Evolutionary conservation across 1,284 basidiomycete genomes (phyloP).

Genomic region (Tranzscheliella williamsii): DNA sequence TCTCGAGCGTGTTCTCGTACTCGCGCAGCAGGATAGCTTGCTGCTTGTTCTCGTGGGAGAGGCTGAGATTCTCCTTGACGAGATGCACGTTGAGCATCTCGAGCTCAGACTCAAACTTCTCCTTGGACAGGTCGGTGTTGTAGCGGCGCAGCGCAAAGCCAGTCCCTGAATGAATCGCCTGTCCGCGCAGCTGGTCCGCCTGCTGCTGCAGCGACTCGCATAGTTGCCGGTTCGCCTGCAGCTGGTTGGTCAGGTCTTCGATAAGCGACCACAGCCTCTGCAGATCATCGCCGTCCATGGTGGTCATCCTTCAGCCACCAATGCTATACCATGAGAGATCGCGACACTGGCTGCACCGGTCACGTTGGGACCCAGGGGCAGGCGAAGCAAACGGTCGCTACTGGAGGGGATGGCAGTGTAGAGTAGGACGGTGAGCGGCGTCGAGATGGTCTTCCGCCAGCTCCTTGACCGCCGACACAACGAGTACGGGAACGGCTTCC

Average conservation of each 20-base stretch:
- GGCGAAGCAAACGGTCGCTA: no score
- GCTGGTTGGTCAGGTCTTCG: constrained; percentile 66
- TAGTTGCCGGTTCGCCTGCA: constrained; percentile 80
- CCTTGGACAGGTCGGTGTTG: constrained; percentile 93
- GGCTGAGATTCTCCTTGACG: constrained; percentile 87
- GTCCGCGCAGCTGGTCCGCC: constrained; percentile 69
- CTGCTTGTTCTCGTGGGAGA: constrained; percentile 93
- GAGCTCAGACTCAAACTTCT: constrained; percentile 87
- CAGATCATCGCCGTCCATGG: constrained; percentile 51
- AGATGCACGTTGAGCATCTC: constrained; percentile 87
- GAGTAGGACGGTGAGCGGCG: no score
- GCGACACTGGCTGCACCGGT: no score
- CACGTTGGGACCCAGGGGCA: no score
- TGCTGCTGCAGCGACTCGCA: constrained; percentile 74
- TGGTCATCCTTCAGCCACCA: constrained; percentile 25
- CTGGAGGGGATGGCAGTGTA: no score
- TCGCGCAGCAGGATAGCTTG: constrained; percentile 84
- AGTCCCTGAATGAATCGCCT: constrained; percentile 76
- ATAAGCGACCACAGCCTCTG: constrained; percentile 57
- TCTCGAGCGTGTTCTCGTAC: constrained; percentile 91
- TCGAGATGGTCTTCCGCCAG: no score
- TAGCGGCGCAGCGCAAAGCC: constrained; percentile 83
- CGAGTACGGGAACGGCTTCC: no score
- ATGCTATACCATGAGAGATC: no score
- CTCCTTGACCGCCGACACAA: no score